Evolutionary conservation across 192 early-diverging fungal genomes (phyloP), one percentile per base, ranked within the genome.

Genomic region (Phlyctochytrium bullatum): DNA sequence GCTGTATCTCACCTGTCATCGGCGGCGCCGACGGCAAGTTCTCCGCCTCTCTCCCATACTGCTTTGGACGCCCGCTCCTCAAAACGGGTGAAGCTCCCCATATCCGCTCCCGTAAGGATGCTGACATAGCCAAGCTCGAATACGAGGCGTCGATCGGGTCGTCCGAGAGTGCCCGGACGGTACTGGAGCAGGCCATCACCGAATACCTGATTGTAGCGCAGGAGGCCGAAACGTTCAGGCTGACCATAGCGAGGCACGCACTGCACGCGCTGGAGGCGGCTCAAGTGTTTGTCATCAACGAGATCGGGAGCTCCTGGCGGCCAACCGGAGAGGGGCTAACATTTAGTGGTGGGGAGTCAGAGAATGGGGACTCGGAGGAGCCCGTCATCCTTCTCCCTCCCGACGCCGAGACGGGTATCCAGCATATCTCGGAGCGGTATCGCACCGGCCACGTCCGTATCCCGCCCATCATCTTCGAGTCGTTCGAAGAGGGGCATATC

Each of bases 141-240:
- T 77, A 73, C 54, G 61, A 66, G 14, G 29, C 28, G 4, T 56
- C 67, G 10, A 60, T 78, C 62, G 53, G 53, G 3, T 25, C 36
- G 0, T 66, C 69, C 1, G 73, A 78, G 51, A 70, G 72, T 28
- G 71, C 73, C n/a, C 65, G 77, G 3, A 34, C 66, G 14, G 73
- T 72, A 2, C 63, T 78, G 10, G 73, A 78, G 56, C 70, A 64
- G 36, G 59, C 63, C 29, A 78, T 78, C 27, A 66, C 66, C 2
- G 73, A 78, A 27, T 78, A 72, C 53, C 60, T 74, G 0, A 23
- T 69, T 32, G 65, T 59, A n/a, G 73, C 67, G 14, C 73, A 78
- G 64, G 73, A 78, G 34, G 68, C 70, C 30, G 62, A 71, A 52
- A 23, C 24, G 16, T 63, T 53, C 24, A 67, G 77, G 2, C 30